Percentiles rank a stretch among this genome's conserved stretches.
These are phyloP conservation scores for Zopfochytrium polystomum DNA, from an alignment of 371 early-diverging fungal genomes.

Conservation along the genomic window DNA sequence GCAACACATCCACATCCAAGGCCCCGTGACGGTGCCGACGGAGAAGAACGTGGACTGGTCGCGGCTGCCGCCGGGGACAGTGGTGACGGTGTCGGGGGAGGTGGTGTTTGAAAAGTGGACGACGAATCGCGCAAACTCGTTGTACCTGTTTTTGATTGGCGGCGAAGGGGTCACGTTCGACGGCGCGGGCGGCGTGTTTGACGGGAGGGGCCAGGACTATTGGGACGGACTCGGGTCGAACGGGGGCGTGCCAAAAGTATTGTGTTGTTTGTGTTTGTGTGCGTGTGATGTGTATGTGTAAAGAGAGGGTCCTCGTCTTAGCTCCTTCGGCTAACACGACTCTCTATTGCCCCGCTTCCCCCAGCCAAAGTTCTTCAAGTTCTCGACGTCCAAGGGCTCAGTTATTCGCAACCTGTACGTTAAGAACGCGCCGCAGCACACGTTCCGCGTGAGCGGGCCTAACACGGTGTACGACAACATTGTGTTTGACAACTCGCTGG, in stretches of 20 bases:
- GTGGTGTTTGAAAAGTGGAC: no score
- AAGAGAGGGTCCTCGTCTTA: conserved; percentile 12
- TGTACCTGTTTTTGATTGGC: not conserved
- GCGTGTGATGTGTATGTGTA: conserved; percentile 15
- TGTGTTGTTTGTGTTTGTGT: conserved; percentile 19
- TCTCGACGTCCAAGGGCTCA: conserved; percentile 18
- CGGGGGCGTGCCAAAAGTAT: conserved; percentile 33
- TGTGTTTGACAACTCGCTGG: conserved; percentile 35
- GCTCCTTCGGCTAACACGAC: not conserved
- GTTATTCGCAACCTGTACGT: not conserved
- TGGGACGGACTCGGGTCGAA: conserved; percentile 40
- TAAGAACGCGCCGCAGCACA: no score
- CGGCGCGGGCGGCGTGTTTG: conserved; percentile 6
- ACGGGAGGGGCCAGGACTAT: conserved; percentile 19
- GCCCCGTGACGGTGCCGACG: not conserved
- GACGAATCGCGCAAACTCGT: no score
- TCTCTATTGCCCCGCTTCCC: not conserved
- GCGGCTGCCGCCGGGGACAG: not conserved
- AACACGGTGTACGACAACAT: conserved; percentile 1
- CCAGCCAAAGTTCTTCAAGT: conserved; percentile 19
- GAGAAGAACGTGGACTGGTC: not conserved
- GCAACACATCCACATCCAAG: conserved; percentile 1
- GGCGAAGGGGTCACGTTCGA: not conserved
- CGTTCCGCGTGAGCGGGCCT: not conserved
- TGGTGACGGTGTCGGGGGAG: not conserved